phyloP scores from a whole-genome alignment of 108 stramenopile genomes.

The Skeletonema costatum region DNA sequence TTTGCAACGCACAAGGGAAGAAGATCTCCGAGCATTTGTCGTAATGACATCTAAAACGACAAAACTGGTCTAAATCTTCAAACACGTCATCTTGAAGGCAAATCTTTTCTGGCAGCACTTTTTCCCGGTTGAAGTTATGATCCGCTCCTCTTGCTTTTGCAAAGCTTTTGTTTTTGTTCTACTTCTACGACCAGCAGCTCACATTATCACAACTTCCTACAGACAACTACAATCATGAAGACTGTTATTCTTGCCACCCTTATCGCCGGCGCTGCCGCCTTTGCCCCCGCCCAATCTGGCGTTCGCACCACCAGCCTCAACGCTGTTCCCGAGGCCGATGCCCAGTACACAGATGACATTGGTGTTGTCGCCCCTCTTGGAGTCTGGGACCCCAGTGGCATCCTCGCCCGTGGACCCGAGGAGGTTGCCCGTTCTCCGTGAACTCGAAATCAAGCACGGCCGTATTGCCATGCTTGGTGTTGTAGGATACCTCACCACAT shows the following conservation, averaged over 20 bases:
- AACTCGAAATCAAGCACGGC: conserved; percentile 76
- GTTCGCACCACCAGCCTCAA: conserved; percentile 40
- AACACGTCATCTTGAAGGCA: background rate
- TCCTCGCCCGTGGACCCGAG: conserved; percentile 38
- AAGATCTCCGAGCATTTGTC: too few species aligned
- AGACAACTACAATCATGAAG: conserved; percentile 48
- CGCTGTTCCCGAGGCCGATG: conserved; percentile 78
- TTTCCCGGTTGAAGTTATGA: background rate
- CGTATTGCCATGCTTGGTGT: conserved; percentile 71
- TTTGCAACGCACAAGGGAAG: too few species aligned
- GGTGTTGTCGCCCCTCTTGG: conserved; percentile 64
- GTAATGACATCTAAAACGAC: too few species aligned
- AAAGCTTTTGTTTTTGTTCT: background rate
- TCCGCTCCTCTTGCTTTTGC: background rate
- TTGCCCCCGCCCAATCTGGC: conserved; percentile 55
- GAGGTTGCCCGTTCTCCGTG: conserved; percentile 47
- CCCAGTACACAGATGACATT: conserved; percentile 46
- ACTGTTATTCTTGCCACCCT: conserved; percentile 62
- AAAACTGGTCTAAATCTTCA: too few species aligned
- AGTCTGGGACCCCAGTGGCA: conserved; percentile 62
- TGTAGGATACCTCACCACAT: conserved; percentile 55
- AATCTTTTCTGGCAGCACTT: background rate
- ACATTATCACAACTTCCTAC: background rate
- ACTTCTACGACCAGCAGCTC: background rate
- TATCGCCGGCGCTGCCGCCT: conserved; percentile 62